Evolutionary conservation across 805 yeast genomes (phyloP).

Genomic region (Zygosaccharomyces rouxii): DNA sequence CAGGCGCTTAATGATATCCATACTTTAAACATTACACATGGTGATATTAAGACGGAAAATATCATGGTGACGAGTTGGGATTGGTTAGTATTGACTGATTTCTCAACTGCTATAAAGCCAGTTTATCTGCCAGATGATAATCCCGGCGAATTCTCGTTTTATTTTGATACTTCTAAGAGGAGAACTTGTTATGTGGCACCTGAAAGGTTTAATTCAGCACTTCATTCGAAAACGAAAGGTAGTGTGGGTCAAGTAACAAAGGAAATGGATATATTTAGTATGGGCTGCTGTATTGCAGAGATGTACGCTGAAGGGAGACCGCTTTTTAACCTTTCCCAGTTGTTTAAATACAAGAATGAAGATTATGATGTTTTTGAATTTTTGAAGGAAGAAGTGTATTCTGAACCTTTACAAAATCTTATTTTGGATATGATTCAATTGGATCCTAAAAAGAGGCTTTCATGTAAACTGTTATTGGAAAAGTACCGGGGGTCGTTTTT

Average conservation of each 20-base stretch:
- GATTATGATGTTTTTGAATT: conserved; percentile 52
- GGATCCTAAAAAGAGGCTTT: conserved; percentile 56
- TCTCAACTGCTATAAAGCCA: conserved; percentile 75
- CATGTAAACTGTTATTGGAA: conserved; percentile 50
- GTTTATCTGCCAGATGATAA: conserved; percentile 83
- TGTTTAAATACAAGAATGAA: conserved; percentile 72
- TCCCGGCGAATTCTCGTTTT: conserved; percentile 87
- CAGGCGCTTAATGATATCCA: conserved; percentile 64
- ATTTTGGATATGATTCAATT: conserved; percentile 59
- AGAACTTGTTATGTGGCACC: conserved; percentile 92
- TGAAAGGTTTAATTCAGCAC: conserved; percentile 58
- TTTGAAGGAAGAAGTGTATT: conserved; percentile 41
- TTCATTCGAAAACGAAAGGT: conserved; percentile 20
- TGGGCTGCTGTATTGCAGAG: conserved; percentile 90
- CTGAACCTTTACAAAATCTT: conserved; percentile 47
- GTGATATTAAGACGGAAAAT: conserved; percentile 90
- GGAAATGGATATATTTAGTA: conserved; percentile 76
- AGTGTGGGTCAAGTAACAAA: conserved; percentile 40
- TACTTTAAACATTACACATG: conserved; percentile 60
- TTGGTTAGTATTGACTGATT: conserved; percentile 79
- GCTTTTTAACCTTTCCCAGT: conserved; percentile 77
- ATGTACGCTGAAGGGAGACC: conserved; percentile 82
- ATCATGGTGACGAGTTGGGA: conserved; percentile 83
- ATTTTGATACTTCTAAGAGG: conserved; percentile 84
- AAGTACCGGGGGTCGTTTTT: conserved; percentile 50